Evolutionary conservation across 2,329 filamentous ascomycete species (phyloP), one percentile per base, ranked within the genome.

Genomic region (Pseudogymnoascus sp.): DNA sequence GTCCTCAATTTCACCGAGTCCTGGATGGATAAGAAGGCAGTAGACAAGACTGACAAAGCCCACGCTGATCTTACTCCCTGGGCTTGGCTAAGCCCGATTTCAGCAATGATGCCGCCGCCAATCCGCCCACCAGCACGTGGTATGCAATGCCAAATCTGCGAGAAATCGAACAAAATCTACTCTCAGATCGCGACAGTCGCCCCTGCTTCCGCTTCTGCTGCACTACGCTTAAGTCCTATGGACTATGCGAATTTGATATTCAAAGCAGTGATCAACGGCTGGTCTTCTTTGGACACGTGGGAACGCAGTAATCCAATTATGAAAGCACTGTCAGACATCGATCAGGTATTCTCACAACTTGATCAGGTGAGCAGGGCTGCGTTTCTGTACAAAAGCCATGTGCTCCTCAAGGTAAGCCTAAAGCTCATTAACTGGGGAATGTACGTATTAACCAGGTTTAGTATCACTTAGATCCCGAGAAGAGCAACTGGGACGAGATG

Each of bases 331-430:
- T 51, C 59, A 60, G 66, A 66, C 6, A 64, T 68, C 3, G 66
- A 68, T 59, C 63, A 65, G 36, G 37, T 68, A 12, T 67, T 67
- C 34, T 64, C 64, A 62, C 45, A 67, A 31, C 34, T 68, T 36
- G 67, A 68, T 61, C 67, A 63, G 2, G 62, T 67, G 16, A 67
- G 62, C 4, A 68, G 65, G 45, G 40, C 67, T 61, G 67, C 67
- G 7, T 64, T 63, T 62, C 34, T 67, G 42, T 67, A 68, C 36
- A 68, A 68, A 31, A 67, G 66, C 37, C 60, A 62, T 16, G 29
- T 66, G 14, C 39, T 68, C 2, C 45, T 68, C 12, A 68, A 68
- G 65, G 67, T 67, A 34, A 37, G 37, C 47, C 29, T 21, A 10
- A 12, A 2, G n/a, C 21, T 5, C 18, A 7, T 54, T 14, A 16